Percentiles rank a stretch among this genome's conserved stretches.
Evolutionary conservation across 352 stramenopile species (phyloP).

Genomic region (Globisporangium rhizosaccharum): DNA sequence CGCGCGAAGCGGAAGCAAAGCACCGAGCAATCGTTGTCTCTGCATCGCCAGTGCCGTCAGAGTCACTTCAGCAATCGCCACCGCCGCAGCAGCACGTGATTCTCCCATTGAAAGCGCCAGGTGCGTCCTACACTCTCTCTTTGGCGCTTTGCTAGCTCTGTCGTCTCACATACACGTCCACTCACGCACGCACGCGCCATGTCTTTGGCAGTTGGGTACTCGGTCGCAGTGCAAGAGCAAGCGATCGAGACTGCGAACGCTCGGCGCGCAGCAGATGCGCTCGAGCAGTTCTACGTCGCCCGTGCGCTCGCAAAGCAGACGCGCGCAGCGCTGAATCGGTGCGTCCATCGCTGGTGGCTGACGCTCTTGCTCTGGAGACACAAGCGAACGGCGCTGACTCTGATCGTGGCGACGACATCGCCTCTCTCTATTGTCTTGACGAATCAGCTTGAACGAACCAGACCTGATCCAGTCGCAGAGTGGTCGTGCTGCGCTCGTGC

Average conservation of each 20-base stretch:
- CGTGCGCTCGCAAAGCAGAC: slow-evolving; percentile 15
- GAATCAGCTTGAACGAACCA: slow-evolving; percentile 12
- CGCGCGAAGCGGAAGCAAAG: slow-evolving; percentile 42
- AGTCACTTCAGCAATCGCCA: not conserved
- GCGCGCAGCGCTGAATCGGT: slow-evolving; percentile 22
- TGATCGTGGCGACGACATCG: not conserved
- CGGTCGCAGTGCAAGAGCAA: slow-evolving; percentile 12
- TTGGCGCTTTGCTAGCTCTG: not conserved
- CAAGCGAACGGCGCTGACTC: not conserved
- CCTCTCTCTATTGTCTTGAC: not conserved
- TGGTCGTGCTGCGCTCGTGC: slow-evolving; percentile 2
- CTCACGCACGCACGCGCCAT: not conserved
- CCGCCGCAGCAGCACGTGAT: slow-evolving; percentile 11
- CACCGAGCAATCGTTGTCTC: slow-evolving; percentile 30
- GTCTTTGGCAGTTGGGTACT: slow-evolving; percentile 12
- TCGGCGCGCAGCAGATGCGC: slow-evolving; percentile 10
- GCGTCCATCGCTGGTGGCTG: not conserved
- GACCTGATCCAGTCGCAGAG: slow-evolving; percentile 19
- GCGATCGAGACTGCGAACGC: slow-evolving; percentile 16
- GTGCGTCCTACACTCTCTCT: slow-evolving; percentile 1
- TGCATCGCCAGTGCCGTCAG: slow-evolving; percentile 2
- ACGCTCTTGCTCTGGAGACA: not conserved
- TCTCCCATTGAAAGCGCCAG: slow-evolving; percentile 23
- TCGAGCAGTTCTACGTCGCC: slow-evolving; percentile 21
- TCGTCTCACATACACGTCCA: too few species aligned